Percentiles rank a stretch among this genome's conserved stretches.
Evolutionary conservation across 2,329 filamentous ascomycete species (phyloP).

Genomic region (Talaromyces islandicus): DNA sequence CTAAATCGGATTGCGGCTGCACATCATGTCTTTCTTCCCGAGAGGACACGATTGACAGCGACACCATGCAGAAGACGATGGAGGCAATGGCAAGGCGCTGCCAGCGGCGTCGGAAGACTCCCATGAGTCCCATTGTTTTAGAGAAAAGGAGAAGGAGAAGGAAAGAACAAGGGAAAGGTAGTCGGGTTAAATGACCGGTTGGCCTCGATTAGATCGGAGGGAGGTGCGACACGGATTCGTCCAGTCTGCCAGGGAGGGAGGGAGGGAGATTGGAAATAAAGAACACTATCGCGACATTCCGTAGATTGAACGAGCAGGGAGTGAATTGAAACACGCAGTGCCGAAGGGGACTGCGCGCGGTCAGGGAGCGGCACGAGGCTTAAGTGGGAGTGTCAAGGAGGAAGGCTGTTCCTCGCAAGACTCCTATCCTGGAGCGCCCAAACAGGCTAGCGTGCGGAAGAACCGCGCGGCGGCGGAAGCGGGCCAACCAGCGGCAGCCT

Average conservation of each 20-base stretch:
- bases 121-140: constrained; percentile 3
- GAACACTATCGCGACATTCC: background rate
- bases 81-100: constrained; percentile 12
- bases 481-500: background rate
- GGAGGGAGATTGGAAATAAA: background rate
- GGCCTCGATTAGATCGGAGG: background rate
- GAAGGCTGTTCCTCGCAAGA: background rate
- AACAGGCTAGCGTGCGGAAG: background rate
- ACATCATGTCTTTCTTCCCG: background rate
- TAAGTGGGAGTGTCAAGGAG: background rate
- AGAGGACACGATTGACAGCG: constrained; percentile 5
- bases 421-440: background rate
- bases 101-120: constrained; percentile 11
- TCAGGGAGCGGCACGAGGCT: background rate
- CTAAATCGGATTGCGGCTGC: background rate
- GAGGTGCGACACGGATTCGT: background rate
- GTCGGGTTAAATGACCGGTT: background rate
- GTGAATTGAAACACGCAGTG: background rate
- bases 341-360: background rate
- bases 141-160: background rate
- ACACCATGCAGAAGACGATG: constrained; percentile 3
- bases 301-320: background rate
- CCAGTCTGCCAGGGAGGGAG: background rate
- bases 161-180: background rate
- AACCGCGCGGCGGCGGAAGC: background rate